A percentile compares a stretch with the other conserved stretches of the same genome.
These are phyloP conservation scores for Cercospora berteroae DNA, from an alignment of 2,329 filamentous ascomycete species.

Conservation along the genomic window DNA sequence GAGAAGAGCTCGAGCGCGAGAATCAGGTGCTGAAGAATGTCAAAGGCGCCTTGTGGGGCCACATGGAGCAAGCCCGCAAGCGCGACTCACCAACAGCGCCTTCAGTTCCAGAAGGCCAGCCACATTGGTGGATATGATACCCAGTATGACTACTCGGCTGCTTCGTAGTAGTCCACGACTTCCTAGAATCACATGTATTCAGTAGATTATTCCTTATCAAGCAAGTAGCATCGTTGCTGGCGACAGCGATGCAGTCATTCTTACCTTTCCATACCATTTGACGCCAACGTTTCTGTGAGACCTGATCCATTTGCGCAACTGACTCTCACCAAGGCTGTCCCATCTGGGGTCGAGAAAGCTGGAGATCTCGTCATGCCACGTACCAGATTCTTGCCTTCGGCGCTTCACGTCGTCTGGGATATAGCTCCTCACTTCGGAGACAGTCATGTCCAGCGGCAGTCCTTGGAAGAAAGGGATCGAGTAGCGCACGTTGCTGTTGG, in stretches of 20 bases:
- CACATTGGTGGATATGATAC: slow-evolving; percentile 7
- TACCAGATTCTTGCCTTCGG: slow-evolving; percentile 19
- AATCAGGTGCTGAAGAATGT: slow-evolving; percentile 15
- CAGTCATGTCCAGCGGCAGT: slow-evolving; percentile 38
- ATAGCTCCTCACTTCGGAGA: slow-evolving; percentile 43
- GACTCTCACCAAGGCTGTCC: slow-evolving; percentile 41
- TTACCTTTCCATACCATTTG: slow-evolving; percentile 38
- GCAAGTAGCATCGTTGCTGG: background rate
- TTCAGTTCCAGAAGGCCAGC: slow-evolving; percentile 6
- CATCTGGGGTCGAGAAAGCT: slow-evolving; percentile 36
- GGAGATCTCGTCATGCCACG: slow-evolving; percentile 21
- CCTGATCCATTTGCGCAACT: slow-evolving; percentile 39
- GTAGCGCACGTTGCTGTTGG: slow-evolving; percentile 30
- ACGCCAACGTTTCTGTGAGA: slow-evolving; percentile 39
- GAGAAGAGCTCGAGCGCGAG: slow-evolving; percentile 13
- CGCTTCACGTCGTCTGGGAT: slow-evolving; percentile 32
- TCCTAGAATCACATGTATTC: slow-evolving; percentile 14
- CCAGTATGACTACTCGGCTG: background rate
- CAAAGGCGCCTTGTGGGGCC: slow-evolving; percentile 12
- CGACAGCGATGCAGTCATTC: background rate
- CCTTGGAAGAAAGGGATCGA: slow-evolving; percentile 43
- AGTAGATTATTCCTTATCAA: background rate
- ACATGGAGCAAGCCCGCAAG: slow-evolving; percentile 9
- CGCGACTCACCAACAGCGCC: background rate
- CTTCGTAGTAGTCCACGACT: slow-evolving; percentile 30